Conservation (phyloP, 164 flowering plant species). For the Buxus sempervirens region DNA sequence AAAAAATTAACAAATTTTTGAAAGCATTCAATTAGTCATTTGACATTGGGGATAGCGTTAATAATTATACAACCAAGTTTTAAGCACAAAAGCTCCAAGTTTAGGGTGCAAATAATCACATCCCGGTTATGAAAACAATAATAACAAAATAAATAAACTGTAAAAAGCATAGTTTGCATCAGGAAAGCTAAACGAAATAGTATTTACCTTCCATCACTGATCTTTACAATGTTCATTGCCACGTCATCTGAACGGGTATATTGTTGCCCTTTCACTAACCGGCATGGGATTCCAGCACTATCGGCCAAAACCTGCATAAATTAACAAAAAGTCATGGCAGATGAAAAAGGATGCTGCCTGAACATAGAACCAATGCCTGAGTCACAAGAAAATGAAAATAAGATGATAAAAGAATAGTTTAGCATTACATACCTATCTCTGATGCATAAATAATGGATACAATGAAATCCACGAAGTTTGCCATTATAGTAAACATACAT, state of each 20-base stretch:
- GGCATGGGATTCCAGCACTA: conserved; percentile 72
- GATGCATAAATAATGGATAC: no score
- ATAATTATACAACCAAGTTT: not conserved
- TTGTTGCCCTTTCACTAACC: conserved; percentile 80
- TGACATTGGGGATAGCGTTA: not conserved
- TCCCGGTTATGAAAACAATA: not conserved
- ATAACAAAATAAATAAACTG: not conserved
- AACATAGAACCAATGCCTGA: not conserved
- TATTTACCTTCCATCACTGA: conserved; percentile 79
- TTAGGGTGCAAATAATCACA: not conserved
- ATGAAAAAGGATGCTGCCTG: not conserved
- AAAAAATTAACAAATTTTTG: not conserved
- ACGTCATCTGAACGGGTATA: conserved; percentile 83
- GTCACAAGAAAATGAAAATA: no score
- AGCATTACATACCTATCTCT: no score
- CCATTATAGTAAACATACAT: no score
- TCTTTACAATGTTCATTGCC: conserved; percentile 79
- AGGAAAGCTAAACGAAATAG: not conserved
- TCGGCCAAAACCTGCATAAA: conserved; percentile 81
- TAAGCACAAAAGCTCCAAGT: not conserved
- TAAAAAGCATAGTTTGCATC: not conserved
- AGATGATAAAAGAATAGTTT: no score
- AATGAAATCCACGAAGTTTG: no score
- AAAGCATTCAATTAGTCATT: not conserved
- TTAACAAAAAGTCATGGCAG: not conserved